These are phyloP conservation scores for Xylaria scruposa DNA, from an alignment of 495 filamentous ascomycete genomes.

Conservation along the genomic window DNA sequence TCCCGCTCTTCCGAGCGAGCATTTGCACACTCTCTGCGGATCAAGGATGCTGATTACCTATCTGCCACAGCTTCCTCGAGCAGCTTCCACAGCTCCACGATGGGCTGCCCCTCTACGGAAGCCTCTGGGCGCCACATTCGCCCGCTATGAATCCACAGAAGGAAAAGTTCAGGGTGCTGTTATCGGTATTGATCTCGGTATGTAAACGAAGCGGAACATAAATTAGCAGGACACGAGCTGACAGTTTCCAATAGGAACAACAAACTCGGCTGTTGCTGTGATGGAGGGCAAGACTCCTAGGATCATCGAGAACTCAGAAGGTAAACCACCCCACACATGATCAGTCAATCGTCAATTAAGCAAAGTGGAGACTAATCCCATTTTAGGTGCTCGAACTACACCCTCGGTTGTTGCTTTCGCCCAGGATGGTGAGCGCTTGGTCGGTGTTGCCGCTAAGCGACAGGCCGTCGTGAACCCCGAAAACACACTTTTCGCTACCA, in stretches of 20 bases:
- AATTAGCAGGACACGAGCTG: slow-evolving; percentile 17
- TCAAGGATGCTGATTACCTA: slow-evolving; percentile 31
- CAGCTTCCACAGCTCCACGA: slow-evolving; percentile 63
- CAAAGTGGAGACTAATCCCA: slow-evolving; percentile 9
- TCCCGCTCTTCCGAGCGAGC: slow-evolving; percentile 20
- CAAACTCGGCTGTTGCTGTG: slow-evolving; percentile 95
- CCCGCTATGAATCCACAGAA: slow-evolving; percentile 80
- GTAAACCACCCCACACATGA: slow-evolving; percentile 53
- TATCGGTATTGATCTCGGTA: slow-evolving; percentile 98
- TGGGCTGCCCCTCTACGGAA: slow-evolving; percentile 63
- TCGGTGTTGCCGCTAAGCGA: slow-evolving; percentile 98
- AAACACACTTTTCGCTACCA: slow-evolving; percentile 98
- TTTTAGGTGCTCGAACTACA: slow-evolving; percentile 87
- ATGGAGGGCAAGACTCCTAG: slow-evolving; percentile 96
- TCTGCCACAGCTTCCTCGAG: slow-evolving; percentile 67
- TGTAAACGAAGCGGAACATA: slow-evolving; percentile 45
- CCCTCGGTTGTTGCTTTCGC: slow-evolving; percentile 97
- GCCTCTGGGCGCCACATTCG: slow-evolving; percentile 57
- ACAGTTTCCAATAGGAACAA: slow-evolving; percentile 69
- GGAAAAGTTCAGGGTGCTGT: slow-evolving; percentile 91
- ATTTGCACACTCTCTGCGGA: slow-evolving; percentile 32
- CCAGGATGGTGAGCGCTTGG: slow-evolving; percentile 94
- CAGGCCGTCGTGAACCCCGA: slow-evolving; percentile 99
- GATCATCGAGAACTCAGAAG: slow-evolving; percentile 98
- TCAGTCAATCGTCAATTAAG: slow-evolving; percentile 17